Percentiles rank a stretch among this genome's conserved stretches.
phyloP scores from a whole-genome alignment of 139 green algal genomes.

The Coccomyxa sp. region DNA sequence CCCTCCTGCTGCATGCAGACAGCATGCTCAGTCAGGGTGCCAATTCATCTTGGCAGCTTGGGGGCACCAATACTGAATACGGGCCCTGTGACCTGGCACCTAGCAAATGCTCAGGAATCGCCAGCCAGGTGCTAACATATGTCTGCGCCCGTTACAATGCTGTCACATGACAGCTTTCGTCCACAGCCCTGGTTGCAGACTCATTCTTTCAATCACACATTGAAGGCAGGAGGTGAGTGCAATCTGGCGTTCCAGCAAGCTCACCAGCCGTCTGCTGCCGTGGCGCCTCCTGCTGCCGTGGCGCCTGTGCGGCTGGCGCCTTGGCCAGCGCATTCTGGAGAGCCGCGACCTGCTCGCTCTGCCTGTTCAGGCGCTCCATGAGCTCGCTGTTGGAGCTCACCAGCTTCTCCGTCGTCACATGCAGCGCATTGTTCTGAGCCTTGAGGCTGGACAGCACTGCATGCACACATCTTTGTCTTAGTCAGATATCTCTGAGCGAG shows the following conservation, averaged over 20 bases:
- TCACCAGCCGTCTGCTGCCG: neutral
- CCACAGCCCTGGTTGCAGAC: neutral
- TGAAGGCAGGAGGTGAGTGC: neutral
- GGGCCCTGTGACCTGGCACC: too few relatives aligned
- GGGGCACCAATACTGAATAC: neutral
- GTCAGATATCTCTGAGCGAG: too few relatives aligned
- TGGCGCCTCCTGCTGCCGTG: neutral
- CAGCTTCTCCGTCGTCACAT: conserved; percentile 24
- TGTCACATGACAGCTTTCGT: neutral
- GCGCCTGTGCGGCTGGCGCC: too few relatives aligned
- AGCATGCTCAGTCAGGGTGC: neutral
- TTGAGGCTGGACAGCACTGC: neutral
- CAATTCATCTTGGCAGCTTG: neutral
- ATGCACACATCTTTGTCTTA: neutral
- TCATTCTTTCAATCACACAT: neutral
- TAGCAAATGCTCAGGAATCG: too few relatives aligned
- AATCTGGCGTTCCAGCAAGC: neutral
- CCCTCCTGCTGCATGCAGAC: conserved; percentile 13
- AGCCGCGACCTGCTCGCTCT: neutral
- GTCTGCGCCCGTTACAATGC: too few relatives aligned
- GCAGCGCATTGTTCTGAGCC: conserved; percentile 7
- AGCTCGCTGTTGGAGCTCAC: conserved; percentile 27
- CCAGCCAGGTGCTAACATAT: too few relatives aligned
- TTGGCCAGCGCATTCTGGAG: neutral
- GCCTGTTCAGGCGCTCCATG: conserved; percentile 26